Evolutionary conservation across 495 filamentous ascomycete species (phyloP), one percentile per base, ranked within the genome.

Genomic region (Barbatosphaeria neglecta): DNA sequence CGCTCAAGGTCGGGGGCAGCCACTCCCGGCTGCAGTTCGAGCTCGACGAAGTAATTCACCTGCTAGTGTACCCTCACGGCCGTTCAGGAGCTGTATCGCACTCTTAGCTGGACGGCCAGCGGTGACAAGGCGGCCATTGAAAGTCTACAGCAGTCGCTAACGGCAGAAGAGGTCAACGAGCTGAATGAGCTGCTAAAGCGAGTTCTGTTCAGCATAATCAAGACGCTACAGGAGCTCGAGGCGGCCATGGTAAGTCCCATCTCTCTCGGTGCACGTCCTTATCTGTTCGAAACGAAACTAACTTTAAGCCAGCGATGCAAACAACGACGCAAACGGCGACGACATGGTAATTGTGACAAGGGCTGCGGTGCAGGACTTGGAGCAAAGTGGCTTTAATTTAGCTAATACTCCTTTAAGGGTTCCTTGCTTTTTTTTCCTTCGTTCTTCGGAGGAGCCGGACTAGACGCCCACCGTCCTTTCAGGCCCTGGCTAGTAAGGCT

Each of bases 121-220:
- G 50, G 46, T 18, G 47, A 53, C 19, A 43, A 53, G 42, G 35
- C 37, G n/a, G 47, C 50, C 23, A 49, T 53, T 18, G 43, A 53
- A 37, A 53, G 22, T 16, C 38, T 53, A 22, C 46, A 53, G 24
- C 41, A 42, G 7, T 53, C 50, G 4, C 23, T 53, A 11, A 43
- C 43, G 2, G 35, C 47, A 10, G 50, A 49, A 2, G 46, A 53
- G 25, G 35, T 53, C 18, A 41, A 37, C 20, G 46, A 53, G 20
- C 35, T 53, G 1, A 53, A 53, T 27, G 50, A 53, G 47, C 37
- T 53, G 6, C 43, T 53, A 13, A 49, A 49, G 38, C 50, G 43
- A 43, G 47, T 53, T 2, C 27, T 53, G 15, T 53, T 43, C 20
- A 46, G 37, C 37, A 42, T 24, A 6, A 1, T 8, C n/a, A 42